phyloP scores from a whole-genome alignment of 441 rosid species.

The Syzygium malaccense region DNA sequence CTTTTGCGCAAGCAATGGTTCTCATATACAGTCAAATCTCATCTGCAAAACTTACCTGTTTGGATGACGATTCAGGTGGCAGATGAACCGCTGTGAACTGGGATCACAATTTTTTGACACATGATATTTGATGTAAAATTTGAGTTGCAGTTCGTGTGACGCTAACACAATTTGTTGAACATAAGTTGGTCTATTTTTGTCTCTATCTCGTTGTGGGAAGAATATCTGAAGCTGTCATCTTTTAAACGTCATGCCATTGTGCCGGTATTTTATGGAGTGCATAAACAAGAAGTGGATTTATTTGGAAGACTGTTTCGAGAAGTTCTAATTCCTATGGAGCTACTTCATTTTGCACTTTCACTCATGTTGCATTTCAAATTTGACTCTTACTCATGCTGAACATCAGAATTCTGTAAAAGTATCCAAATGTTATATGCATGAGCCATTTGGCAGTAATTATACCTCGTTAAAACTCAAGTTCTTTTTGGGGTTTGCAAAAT shows the following conservation, averaged over 20 bases:
- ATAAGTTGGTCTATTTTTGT: not conserved
- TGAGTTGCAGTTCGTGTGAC: not conserved
- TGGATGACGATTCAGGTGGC: not conserved
- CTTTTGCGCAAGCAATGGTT: not conserved
- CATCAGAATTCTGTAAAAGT: not conserved
- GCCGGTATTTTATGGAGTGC: not conserved
- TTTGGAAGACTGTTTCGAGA: not conserved
- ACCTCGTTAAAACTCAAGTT: not conserved
- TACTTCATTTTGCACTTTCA: not conserved
- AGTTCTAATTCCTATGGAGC: not conserved
- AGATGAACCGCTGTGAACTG: not conserved
- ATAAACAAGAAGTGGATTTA: not conserved
- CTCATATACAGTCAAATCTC: not conserved
- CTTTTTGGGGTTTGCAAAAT: not conserved
- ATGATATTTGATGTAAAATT: not conserved
- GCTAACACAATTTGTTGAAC: not conserved
- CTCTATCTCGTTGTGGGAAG: not conserved
- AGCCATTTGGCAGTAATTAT: not conserved
- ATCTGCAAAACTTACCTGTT: not conserved
- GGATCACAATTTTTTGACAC: not conserved
- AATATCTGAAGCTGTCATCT: not conserved
- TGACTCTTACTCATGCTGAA: not conserved
- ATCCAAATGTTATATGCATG: not conserved
- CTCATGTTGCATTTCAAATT: not conserved
- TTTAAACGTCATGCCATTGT: not conserved